Base-by-base conservation (phyloP, 345 rosid species). In the Syzygium aqueum region DNA sequence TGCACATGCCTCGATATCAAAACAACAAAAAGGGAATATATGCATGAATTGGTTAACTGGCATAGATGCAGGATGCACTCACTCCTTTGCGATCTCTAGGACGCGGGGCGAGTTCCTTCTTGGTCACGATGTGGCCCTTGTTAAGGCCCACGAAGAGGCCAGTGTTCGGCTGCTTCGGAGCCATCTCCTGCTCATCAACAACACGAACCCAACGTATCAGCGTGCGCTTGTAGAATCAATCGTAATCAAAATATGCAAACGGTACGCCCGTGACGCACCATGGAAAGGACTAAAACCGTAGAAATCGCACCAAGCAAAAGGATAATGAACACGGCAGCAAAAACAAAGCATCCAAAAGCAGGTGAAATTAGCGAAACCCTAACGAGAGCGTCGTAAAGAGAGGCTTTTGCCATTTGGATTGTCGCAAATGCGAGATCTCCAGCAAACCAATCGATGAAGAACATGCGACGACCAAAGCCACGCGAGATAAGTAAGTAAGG, bases 71-170 rank as follows among this genome's bases (percentile, higher is more conserved):
- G 73, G 49, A 82, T 51, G 67, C 61, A 88, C 94, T 86, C 90
- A 94, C 97, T 78, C 96, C 97, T 90, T 92, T 95, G 30, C 95
- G 91, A 56, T 87, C 89, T 23, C 93, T 89, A 28, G 97, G 96
- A 2, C 94, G 93, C 14, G 94, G 93, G 30, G 92, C 89, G 63
- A 90, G 85, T 85, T 94, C 95, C 86, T 90, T 92, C 93, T 89
- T 93, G 86, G 96, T 94, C 22, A 94, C 94, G 57, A 95, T 85
- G 65, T 95, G 96, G 6, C 97, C 97, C 84, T 89, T 95, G 92
- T 94, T 95, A 88, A 93, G 87, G 23, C 97, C 97, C 22, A 94
- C 96, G 84, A 91, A 93, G 30, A 95, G 91, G 49, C 97, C 97
- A 23, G 92, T 90, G 59, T 89, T 92, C 3, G 93, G 92, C 91